phyloP scores from a whole-genome alignment of 352 stramenopile genomes.

The Globisporangium paddicum region DNA sequence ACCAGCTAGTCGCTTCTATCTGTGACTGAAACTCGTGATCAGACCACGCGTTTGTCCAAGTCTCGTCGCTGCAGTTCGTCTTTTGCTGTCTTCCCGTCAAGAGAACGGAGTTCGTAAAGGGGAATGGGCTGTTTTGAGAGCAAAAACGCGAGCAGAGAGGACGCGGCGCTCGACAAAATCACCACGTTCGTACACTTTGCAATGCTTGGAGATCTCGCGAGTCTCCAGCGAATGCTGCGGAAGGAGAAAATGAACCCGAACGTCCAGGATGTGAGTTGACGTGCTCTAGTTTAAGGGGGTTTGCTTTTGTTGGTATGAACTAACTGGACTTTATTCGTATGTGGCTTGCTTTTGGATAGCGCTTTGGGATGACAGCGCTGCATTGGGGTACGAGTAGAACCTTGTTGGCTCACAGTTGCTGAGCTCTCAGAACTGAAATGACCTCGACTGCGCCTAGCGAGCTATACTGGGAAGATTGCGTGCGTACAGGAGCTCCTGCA shows the following conservation, averaged over 20 bases:
- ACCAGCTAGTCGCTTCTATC: not conserved
- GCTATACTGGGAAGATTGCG: conserved; percentile 49
- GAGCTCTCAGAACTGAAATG: not conserved
- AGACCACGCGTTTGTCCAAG: not conserved
- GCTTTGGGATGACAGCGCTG: conserved; percentile 78
- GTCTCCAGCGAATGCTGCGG: conserved; percentile 40
- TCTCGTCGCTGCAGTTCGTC: not conserved
- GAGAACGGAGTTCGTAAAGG: not conserved
- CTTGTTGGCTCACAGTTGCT: not conserved
- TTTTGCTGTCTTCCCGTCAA: not conserved
- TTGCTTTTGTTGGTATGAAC: not conserved
- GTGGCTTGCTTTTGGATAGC: conserved; percentile 18
- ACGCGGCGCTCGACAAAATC: conserved; percentile 32
- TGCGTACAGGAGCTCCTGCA: conserved; percentile 52
- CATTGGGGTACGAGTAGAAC: conserved; percentile 47
- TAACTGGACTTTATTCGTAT: not conserved
- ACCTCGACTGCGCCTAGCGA: conserved; percentile 19
- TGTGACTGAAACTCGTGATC: not conserved
- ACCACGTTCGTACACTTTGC: conserved; percentile 51
- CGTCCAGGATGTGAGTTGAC: conserved; percentile 43
- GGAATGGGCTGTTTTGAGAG: not conserved
- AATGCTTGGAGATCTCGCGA: conserved; percentile 41
- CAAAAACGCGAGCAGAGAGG: not conserved
- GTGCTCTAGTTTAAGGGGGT: not conserved
- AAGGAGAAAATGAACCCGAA: conserved; percentile 47